phyloP scores from a whole-genome alignment of 75 land plant species.

The Selaginella moellendorffii region DNA sequence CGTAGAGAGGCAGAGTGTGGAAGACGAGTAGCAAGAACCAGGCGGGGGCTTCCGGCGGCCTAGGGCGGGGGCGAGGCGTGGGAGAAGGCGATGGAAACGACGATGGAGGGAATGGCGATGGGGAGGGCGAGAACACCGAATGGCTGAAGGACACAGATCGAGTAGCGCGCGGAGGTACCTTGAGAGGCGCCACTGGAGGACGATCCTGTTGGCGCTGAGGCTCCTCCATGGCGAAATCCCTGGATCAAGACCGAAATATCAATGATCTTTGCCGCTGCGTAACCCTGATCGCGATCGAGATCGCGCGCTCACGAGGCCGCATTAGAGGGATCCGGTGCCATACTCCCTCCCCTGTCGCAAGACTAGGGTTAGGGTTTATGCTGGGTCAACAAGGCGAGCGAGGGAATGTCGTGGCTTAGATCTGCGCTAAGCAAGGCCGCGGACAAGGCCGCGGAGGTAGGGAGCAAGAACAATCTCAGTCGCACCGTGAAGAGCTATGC shows the following conservation, averaged over 20 bases:
- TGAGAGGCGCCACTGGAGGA: background rate
- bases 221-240: no score
- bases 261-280: no score
- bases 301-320: no score
- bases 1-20: conserved; percentile 3
- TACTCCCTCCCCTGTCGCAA: no score
- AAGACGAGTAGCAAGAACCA: conserved; percentile 18
- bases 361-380: background rate
- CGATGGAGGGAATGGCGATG: conserved; percentile 1
- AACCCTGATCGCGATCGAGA: no score
- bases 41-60: conserved; percentile 10
- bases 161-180: conserved; percentile 11
- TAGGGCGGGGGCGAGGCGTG: conserved; percentile 21
- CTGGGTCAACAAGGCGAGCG: background rate
- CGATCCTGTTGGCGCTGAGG: background rate
- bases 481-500: conserved; percentile 59
- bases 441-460: conserved; percentile 38
- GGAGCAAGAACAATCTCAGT: conserved; percentile 44
- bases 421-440: conserved; percentile 71
- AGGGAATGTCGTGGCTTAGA: conserved; percentile 61
- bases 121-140: conserved; percentile 5
- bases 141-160: background rate
- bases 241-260: no score
- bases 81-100: conserved; percentile 17
- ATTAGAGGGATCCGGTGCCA: no score